A percentile compares a stretch with the other conserved stretches of the same genome.
Conservation (phyloP, 2,329 filamentous ascomycete species). For the Parafenestella ontariensis region DNA sequence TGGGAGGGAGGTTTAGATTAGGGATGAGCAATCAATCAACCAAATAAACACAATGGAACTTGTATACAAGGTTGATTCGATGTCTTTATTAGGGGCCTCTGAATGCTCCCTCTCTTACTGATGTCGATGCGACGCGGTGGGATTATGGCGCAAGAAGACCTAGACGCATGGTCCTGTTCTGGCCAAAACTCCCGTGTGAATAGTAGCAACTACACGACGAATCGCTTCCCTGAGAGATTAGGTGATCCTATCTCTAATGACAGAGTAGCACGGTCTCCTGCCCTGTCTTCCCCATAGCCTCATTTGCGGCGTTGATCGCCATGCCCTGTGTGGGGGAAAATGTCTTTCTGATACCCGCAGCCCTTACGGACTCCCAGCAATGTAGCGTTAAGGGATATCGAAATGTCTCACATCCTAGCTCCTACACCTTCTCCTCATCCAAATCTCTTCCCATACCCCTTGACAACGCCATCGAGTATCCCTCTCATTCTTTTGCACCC, state of each 20-base stretch:
- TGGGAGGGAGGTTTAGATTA: too few relatives aligned
- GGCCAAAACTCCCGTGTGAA: too few relatives aligned
- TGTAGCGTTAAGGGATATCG: neutral
- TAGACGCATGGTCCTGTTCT: too few relatives aligned
- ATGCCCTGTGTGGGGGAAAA: neutral
- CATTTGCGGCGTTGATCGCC: neutral
- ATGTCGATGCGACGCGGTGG: too few relatives aligned
- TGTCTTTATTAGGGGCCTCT: too few relatives aligned
- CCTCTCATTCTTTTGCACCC: constrained; percentile 86
- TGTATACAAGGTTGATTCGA: too few relatives aligned
- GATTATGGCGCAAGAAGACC: too few relatives aligned
- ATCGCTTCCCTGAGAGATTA: neutral
- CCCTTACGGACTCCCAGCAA: neutral
- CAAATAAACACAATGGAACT: too few relatives aligned
- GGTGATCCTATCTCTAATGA: neutral
- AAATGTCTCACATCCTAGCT: neutral
- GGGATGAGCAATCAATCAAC: too few relatives aligned
- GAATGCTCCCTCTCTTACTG: too few relatives aligned
- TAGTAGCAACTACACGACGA: too few relatives aligned
- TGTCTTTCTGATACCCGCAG: too few relatives aligned
- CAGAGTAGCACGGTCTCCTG: neutral
- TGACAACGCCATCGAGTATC: constrained; percentile 80
- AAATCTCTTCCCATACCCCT: constrained; percentile 46
- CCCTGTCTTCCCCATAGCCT: neutral
- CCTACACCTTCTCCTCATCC: constrained; percentile 15